A percentile compares a stretch with the other conserved stretches of the same genome.
Conservation (phyloP, 177 flowering plant genomes). For the Vitis hybrid region DNA sequence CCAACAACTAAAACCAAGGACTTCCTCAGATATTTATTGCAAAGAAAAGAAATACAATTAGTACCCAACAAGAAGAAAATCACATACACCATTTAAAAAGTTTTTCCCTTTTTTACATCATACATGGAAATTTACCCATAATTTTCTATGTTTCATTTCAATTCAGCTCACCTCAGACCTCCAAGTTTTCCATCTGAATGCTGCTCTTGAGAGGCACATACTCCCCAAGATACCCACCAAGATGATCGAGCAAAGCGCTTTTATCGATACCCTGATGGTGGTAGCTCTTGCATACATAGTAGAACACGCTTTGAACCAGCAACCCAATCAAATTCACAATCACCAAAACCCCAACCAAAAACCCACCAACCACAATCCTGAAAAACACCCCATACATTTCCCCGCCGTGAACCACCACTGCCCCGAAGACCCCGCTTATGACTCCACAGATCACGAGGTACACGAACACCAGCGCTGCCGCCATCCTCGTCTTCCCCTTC, state of each 20-base stretch:
- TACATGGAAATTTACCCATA: not conserved
- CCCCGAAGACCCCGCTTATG: conserved; percentile 51
- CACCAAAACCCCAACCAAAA: conserved; percentile 79
- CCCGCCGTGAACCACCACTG: conserved; percentile 70
- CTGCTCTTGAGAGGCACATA: conserved; percentile 95
- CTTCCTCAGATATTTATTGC: too few relatives aligned
- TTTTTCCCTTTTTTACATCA: too few relatives aligned
- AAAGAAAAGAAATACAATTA: too few relatives aligned
- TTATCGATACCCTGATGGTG: conserved; percentile 90
- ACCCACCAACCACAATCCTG: conserved; percentile 74
- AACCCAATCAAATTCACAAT: conserved; percentile 87
- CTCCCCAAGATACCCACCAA: conserved; percentile 95
- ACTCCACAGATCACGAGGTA: conserved; percentile 53
- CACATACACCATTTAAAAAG: too few relatives aligned
- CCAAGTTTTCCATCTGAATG: conserved; percentile 87
- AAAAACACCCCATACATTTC: conserved; percentile 37
- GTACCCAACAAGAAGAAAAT: too few relatives aligned
- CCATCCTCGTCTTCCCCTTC: conserved; percentile 57
- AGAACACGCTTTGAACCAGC: conserved; percentile 93
- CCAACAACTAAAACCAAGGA: too few relatives aligned
- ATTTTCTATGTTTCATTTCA: not conserved
- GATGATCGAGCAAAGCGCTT: conserved; percentile 81
- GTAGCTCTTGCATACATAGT: conserved; percentile 91
- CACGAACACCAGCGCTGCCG: conserved; percentile 47
- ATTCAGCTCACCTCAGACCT: conserved; percentile 26